phyloP scores from a whole-genome alignment of 148 eudicot species.

The Selenicereus undatus region DNA sequence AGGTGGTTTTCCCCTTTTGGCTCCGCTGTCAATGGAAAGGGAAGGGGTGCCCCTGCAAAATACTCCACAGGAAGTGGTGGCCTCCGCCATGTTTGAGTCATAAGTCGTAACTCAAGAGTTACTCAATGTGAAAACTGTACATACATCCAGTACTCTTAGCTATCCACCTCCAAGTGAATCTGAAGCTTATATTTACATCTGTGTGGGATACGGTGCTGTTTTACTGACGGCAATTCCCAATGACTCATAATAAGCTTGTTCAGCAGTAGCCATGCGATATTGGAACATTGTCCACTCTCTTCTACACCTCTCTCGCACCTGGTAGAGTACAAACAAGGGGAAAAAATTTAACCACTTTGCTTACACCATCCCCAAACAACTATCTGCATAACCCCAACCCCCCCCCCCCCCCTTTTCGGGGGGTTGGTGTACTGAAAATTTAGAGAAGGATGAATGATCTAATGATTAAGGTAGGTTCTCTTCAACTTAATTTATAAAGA shows the following conservation, averaged over 20 bases:
- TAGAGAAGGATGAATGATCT: neutral
- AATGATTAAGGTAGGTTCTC: neutral
- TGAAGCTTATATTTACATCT: neutral
- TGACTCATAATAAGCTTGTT: conserved; percentile 38
- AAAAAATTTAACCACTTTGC: neutral
- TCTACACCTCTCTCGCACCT: conserved; percentile 51
- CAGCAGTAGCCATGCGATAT: conserved; percentile 38
- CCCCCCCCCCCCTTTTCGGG: neutral
- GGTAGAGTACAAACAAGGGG: neutral
- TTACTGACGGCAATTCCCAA: conserved; percentile 27
- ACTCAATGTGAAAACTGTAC: neutral
- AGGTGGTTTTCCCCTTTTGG: too few relatives aligned
- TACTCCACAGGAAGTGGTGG: neutral
- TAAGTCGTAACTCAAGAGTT: neutral
- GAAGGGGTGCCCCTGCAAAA: neutral
- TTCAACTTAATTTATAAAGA: neutral
- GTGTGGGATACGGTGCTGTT: neutral
- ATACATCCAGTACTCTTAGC: neutral
- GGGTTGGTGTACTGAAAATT: too few relatives aligned
- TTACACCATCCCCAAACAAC: neutral
- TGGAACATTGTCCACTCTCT: conserved; percentile 51
- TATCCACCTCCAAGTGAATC: neutral
- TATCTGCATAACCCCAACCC: neutral
- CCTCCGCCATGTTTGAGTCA: neutral
- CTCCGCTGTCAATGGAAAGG: too few relatives aligned